Evolutionary conservation across 257 asterid species (phyloP).

Genomic region (Galeopsis tetrahit): DNA sequence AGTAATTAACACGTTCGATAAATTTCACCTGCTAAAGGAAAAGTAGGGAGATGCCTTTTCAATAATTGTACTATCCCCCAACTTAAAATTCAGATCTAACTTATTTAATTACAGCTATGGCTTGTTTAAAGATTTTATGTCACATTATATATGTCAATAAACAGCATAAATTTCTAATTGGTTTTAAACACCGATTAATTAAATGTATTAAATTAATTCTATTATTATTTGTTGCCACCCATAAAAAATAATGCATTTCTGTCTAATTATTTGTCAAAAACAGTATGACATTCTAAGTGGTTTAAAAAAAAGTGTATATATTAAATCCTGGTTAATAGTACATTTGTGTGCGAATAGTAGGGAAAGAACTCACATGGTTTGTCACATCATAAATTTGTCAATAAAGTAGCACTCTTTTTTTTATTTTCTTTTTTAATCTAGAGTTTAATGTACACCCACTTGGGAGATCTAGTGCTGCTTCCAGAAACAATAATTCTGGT

Average conservation of each 20-base stretch:
- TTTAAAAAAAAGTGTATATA: not conserved
- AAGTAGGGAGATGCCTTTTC: not conserved
- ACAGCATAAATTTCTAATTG: not conserved
- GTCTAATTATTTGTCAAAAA: not conserved
- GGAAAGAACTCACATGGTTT: constrained; percentile 33
- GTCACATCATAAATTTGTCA: constrained; percentile 38
- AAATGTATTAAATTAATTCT: too few relatives aligned
- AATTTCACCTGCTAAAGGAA: constrained; percentile 28
- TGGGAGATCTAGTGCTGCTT: constrained; percentile 3
- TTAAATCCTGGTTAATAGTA: not conserved
- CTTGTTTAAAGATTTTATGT: not conserved
- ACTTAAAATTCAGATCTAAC: not conserved
- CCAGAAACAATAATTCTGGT: not conserved
- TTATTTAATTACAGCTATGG: constrained; percentile 2
- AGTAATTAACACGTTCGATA: not conserved
- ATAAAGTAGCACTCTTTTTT: not conserved
- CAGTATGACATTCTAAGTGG: not conserved
- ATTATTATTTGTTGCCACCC: too few relatives aligned
- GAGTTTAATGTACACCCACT: not conserved
- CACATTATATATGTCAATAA: not conserved
- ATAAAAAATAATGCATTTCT: too few relatives aligned
- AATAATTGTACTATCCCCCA: constrained; percentile 16
- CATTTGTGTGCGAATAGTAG: not conserved
- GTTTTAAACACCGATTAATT: too few relatives aligned
- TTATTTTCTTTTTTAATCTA: not conserved